Evolutionary conservation across 1,284 basidiomycete species (phyloP).

Genomic region (Cutaneotrichosporon dermatis): DNA sequence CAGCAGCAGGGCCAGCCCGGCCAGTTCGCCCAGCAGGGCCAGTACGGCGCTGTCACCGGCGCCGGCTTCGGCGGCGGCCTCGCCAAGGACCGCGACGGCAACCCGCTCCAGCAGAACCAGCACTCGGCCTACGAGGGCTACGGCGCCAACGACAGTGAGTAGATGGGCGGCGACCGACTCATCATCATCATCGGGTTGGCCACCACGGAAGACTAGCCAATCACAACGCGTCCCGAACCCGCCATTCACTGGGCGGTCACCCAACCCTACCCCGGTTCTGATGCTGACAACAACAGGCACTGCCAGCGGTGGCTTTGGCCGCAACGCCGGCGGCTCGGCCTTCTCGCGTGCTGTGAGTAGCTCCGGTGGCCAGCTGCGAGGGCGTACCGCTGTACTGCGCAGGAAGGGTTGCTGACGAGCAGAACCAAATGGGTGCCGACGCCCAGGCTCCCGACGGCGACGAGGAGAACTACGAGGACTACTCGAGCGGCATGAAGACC

Average conservation of each 20-base stretch:
- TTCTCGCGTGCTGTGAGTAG: conserved; percentile 34
- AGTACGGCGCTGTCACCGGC: conserved; percentile 13
- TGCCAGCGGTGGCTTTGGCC: conserved; percentile 38
- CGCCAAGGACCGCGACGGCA: conserved; percentile 14
- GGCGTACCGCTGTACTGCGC: background rate
- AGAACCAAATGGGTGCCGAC: conserved; percentile 27
- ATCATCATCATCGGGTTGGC: too few relatives aligned
- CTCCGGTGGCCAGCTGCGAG: too few relatives aligned
- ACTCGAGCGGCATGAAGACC: conserved; percentile 29
- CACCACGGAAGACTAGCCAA: too few relatives aligned
- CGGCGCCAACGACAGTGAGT: conserved; percentile 30
- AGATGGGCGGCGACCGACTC: background rate
- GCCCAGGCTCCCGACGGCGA: conserved; percentile 7
- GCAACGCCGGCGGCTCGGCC: conserved; percentile 32
- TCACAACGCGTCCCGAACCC: too few relatives aligned
- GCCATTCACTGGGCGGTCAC: too few relatives aligned
- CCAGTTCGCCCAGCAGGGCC: conserved; percentile 10
- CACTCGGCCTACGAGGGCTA: conserved; percentile 29
- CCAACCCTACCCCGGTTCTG: background rate
- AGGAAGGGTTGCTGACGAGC: conserved; percentile 2
- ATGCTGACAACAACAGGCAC: conserved; percentile 23
- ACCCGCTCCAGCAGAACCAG: conserved; percentile 2
- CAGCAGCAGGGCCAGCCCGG: conserved; percentile 8
- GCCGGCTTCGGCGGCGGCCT: conserved; percentile 9
- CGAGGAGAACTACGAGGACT: conserved; percentile 14